Conservation (phyloP, 73 alveolate species). For the Effrenium voratum region DNA sequence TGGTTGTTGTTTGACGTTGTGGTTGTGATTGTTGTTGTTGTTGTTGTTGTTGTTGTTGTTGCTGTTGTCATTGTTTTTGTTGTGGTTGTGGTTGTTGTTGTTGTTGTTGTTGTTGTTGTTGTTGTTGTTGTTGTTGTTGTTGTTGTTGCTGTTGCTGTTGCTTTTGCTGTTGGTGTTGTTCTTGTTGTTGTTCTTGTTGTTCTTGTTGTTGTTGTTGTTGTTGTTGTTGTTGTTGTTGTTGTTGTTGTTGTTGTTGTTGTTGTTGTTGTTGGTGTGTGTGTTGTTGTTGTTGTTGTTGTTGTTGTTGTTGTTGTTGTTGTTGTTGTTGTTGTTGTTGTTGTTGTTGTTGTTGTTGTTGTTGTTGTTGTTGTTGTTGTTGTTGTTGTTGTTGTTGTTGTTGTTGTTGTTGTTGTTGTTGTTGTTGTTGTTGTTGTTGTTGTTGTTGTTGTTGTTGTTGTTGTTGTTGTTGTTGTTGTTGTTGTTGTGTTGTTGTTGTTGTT, state of each 20-base stretch:
- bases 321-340: not conserved
- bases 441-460: not conserved
- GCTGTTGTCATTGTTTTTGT: not conserved
- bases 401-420: no score
- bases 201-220: not conserved
- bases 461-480: no score
- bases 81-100: not conserved
- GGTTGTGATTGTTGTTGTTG: not conserved
- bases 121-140: not conserved
- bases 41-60: not conserved
- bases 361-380: no score
- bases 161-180: not conserved
- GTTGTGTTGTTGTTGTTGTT: no score
- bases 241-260: not conserved
- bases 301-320: not conserved
- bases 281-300: not conserved
- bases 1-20: not conserved
- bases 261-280: not conserved
- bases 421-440: not conserved
- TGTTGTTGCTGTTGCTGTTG: not conserved
- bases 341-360: no score
- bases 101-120: not conserved
- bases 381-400: not conserved
- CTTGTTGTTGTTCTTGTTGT: not conserved
- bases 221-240: not conserved